phyloP scores from a whole-genome alignment of 2,329 filamentous ascomycete species.

The Ascocoryne sarcoides region DNA sequence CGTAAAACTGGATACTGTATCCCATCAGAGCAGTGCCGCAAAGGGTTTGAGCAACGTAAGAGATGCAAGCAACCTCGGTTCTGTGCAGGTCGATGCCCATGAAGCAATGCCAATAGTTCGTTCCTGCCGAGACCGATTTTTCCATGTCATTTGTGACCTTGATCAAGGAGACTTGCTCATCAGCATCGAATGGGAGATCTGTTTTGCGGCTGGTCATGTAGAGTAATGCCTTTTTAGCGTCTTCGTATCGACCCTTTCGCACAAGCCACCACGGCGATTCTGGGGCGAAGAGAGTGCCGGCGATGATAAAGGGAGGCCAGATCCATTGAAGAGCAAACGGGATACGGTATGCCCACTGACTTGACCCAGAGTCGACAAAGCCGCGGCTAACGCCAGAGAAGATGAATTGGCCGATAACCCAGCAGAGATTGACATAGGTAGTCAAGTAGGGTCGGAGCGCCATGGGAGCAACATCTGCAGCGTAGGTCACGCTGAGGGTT shows the following conservation, averaged over 20 bases:
- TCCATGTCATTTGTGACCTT: slow-evolving; percentile 79
- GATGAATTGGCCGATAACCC: slow-evolving; percentile 40
- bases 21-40: slow-evolving; percentile 54
- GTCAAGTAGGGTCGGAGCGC: slow-evolving; percentile 42
- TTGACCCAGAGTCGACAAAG: slow-evolving; percentile 26
- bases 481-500: slow-evolving; percentile 28
- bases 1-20: slow-evolving; percentile 56
- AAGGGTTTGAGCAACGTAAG: slow-evolving; percentile 56
- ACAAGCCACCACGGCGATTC: slow-evolving; percentile 35
- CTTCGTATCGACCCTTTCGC: slow-evolving; percentile 10
- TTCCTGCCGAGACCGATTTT: slow-evolving; percentile 56
- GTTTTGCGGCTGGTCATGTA: slow-evolving; percentile 12
- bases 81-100: slow-evolving; percentile 38
- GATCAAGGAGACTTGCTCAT: slow-evolving; percentile 89
- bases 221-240: slow-evolving; percentile 9
- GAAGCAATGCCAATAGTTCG: slow-evolving; percentile 65
- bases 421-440: slow-evolving; percentile 44
- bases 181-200: slow-evolving; percentile 35
- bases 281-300: slow-evolving; percentile 36
- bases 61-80: slow-evolving; percentile 46
- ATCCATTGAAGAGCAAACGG: slow-evolving; percentile 42
- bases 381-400: slow-evolving; percentile 37
- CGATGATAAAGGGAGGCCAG: slow-evolving; percentile 37
- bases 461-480: slow-evolving; percentile 42
- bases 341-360: slow-evolving; percentile 33